Conservation (phyloP, 441 rosid genomes). For the Gossypium trilobum region DNA sequence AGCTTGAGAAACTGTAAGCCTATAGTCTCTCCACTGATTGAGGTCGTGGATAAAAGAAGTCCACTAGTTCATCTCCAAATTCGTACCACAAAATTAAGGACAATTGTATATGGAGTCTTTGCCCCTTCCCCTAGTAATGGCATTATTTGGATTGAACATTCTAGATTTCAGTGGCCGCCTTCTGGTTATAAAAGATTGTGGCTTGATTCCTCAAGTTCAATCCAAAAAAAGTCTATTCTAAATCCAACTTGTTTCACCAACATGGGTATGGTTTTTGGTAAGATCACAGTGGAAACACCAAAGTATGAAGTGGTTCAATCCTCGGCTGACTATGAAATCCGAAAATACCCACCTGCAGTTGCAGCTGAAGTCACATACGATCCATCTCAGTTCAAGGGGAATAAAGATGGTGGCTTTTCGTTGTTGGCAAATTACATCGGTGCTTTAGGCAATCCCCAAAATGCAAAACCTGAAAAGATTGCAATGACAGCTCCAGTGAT, state of each 20-base stretch:
- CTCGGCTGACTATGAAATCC: constrained; percentile 56
- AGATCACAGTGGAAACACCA: constrained; percentile 8
- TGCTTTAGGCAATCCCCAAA: constrained; percentile 69
- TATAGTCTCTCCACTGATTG: not conserved
- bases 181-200: not conserved
- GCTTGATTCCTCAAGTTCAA: not conserved
- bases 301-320: constrained; percentile 23
- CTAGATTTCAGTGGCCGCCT: not conserved
- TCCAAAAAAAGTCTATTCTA: not conserved
- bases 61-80: constrained; percentile 16
- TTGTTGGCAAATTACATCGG: constrained; percentile 77
- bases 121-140: constrained; percentile 11
- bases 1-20: not conserved
- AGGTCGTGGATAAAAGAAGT: constrained; percentile 28
- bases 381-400: constrained; percentile 52
- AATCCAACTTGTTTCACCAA: not conserved
- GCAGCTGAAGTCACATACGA: constrained; percentile 66
- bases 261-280: constrained; percentile 7
- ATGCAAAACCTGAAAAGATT: constrained; percentile 59
- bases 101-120: too few relatives aligned
- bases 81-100: constrained; percentile 15
- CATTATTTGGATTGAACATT: not conserved
- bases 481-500: constrained; percentile 89
- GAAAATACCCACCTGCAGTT: constrained; percentile 57
- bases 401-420: constrained; percentile 57